Evolutionary conservation across 257 asterid species (phyloP).

Genomic region (Sherardia arvensis): DNA sequence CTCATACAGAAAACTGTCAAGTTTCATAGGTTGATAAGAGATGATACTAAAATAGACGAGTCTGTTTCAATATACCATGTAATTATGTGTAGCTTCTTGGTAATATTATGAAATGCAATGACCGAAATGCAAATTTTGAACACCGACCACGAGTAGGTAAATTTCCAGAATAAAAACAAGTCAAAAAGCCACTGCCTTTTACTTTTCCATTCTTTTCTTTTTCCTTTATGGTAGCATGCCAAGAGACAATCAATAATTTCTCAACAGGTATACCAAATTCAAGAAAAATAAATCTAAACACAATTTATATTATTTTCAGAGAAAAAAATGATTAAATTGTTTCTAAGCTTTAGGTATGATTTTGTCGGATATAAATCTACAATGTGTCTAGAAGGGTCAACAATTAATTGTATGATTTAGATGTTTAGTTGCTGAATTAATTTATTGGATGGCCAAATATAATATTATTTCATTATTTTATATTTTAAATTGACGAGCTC

Average conservation of each 20-base stretch:
- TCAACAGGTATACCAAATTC: not conserved
- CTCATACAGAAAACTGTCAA: too few relatives aligned
- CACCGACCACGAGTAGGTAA: not conserved
- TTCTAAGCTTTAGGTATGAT: not conserved
- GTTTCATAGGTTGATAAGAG: too few relatives aligned
- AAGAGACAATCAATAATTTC: slow-evolving; percentile 4
- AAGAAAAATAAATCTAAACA: not conserved
- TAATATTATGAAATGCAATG: not conserved
- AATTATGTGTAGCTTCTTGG: not conserved
- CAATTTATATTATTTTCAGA: not conserved
- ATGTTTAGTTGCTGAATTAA: not conserved
- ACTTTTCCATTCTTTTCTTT: too few relatives aligned
- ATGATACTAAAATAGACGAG: too few relatives aligned
- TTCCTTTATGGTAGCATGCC: not conserved
- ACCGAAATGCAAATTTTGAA: not conserved
- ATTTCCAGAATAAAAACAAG: not conserved
- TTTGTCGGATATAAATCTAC: not conserved
- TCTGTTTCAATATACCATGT: too few relatives aligned
- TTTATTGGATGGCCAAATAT: not conserved
- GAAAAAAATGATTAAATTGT: not conserved
- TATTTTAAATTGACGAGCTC: not conserved
- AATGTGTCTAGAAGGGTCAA: not conserved
- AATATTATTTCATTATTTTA: too few relatives aligned
- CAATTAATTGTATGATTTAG: not conserved
- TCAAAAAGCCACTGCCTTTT: not conserved